Evolutionary conservation across 306 rosid species (phyloP).

Genomic region (Sophora flavescens): DNA sequence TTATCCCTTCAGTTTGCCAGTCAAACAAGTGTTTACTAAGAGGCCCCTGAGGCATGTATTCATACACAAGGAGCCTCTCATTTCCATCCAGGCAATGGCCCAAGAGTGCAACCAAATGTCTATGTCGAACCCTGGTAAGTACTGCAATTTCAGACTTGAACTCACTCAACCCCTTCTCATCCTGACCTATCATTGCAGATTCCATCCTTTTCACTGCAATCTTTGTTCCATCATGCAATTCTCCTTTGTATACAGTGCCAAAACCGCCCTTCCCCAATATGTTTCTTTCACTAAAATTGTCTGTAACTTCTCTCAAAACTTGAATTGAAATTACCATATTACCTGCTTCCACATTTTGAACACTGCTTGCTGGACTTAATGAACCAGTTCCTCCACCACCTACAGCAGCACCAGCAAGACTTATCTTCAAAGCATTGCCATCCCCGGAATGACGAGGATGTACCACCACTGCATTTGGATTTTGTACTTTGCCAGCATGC

Average conservation of each 20-base stretch:
- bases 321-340: constrained; percentile 80
- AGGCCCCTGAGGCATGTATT: constrained; percentile 97
- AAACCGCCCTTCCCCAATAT: constrained; percentile 89
- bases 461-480: constrained; percentile 57
- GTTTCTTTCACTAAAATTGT: constrained; percentile 72
- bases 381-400: constrained; percentile 15
- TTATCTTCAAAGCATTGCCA: constrained; percentile 60
- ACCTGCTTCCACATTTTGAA: constrained; percentile 75
- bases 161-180: constrained; percentile 79
- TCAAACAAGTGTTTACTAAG: constrained; percentile 75
- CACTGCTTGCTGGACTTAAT: constrained; percentile 46
- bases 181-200: constrained; percentile 64
- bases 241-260: constrained; percentile 92
- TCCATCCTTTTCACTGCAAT: constrained; percentile 98
- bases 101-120: constrained; percentile 81
- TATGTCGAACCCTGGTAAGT: constrained; percentile 89
- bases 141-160: constrained; percentile 85
- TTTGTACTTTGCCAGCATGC: constrained; percentile 53
- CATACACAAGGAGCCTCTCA: constrained; percentile 93
- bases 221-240: constrained; percentile 82
- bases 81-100: constrained; percentile 92
- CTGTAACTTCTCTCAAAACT: constrained; percentile 74
- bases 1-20: constrained; percentile 61
- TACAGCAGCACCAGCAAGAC: constrained; percentile 45
- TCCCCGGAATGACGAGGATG: constrained; percentile 79